These are phyloP conservation scores for Scedosporium apiospermum DNA, from an alignment of 2,329 filamentous ascomycete genomes.

Conservation along the genomic window DNA sequence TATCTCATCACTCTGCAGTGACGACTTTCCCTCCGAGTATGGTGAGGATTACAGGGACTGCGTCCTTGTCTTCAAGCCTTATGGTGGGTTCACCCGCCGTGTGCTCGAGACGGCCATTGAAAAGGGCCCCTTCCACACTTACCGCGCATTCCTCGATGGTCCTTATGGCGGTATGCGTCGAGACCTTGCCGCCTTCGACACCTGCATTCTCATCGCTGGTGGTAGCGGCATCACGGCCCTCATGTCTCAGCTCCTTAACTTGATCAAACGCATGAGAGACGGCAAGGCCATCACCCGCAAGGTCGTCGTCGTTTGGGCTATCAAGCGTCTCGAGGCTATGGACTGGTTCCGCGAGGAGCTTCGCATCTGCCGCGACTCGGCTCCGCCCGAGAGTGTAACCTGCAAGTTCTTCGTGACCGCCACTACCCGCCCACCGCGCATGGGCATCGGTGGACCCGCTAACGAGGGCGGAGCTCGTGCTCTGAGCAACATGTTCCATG, in stretches of 20 bases:
- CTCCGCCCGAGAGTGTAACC: constrained; percentile 77
- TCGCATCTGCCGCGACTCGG: constrained; percentile 80
- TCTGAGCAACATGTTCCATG: constrained; percentile 68
- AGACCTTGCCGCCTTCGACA: constrained; percentile 84
- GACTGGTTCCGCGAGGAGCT: constrained; percentile 97
- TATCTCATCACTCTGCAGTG: constrained; percentile 82
- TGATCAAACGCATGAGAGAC: constrained; percentile 96
- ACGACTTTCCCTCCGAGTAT: constrained; percentile 87
- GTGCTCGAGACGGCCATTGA: constrained; percentile 75
- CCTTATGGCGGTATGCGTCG: constrained; percentile 93
- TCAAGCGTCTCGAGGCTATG: constrained; percentile 86
- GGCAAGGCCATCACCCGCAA: constrained; percentile 87
- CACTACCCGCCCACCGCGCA: constrained; percentile 42
- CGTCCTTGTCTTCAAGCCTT: constrained; percentile 84
- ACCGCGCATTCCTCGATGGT: constrained; percentile 84
- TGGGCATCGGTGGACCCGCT: constrained; percentile 12
- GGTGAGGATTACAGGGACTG: constrained; percentile 83
- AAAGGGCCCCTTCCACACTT: constrained; percentile 84
- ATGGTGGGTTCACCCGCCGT: constrained; percentile 78
- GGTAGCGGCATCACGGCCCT: constrained; percentile 92
- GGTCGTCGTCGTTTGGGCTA: constrained; percentile 86
- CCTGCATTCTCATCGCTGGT: constrained; percentile 84
- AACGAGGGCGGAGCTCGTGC: constrained; percentile 34
- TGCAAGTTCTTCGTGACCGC: constrained; percentile 94
- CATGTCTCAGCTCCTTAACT: constrained; percentile 78